Evolutionary conservation across 1,284 basidiomycete species (phyloP).

Genomic region (Trichosporon asahii): DNA sequence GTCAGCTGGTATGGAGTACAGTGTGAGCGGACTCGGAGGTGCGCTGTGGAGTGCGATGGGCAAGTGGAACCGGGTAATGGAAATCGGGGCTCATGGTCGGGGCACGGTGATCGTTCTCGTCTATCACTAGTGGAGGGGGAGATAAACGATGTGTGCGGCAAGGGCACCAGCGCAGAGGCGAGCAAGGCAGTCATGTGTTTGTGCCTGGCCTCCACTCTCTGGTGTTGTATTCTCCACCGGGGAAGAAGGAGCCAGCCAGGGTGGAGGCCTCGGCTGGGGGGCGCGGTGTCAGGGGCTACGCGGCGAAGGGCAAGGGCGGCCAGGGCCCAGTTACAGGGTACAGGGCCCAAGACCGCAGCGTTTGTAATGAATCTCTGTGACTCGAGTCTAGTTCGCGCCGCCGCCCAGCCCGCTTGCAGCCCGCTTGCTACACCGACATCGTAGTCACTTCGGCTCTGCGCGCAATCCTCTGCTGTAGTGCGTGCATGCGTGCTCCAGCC

Average conservation of each 20-base stretch:
- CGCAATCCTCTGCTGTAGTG: not conserved
- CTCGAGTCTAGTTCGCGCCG: slow-evolving; percentile 2
- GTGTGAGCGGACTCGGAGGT: not conserved
- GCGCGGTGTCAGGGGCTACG: not conserved
- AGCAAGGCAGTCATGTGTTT: not conserved
- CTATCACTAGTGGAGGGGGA: not conserved
- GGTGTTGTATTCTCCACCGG: not conserved
- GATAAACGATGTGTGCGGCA: not conserved
- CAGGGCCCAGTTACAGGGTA: not conserved
- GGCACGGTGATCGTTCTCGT: slow-evolving; percentile 5
- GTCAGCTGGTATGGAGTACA: not conserved
- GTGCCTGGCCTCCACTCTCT: not conserved
- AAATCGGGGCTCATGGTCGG: not conserved
- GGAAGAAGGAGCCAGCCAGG: not conserved
- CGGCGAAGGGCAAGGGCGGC: not conserved
- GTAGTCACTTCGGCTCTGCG: not conserved
- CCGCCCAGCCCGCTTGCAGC: not conserved
- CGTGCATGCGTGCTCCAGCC: not conserved
- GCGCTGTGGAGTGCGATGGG: slow-evolving; percentile 3
- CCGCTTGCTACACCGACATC: not conserved
- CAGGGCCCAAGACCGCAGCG: not conserved
- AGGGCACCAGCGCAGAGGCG: not conserved
- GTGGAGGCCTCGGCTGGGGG: not conserved
- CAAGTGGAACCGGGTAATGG: slow-evolving; percentile 4
- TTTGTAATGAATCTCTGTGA: slow-evolving; percentile 3